Base-by-base conservation (phyloP, 192 early-diverging fungal species). In the Mortierella claussenii region DNA sequence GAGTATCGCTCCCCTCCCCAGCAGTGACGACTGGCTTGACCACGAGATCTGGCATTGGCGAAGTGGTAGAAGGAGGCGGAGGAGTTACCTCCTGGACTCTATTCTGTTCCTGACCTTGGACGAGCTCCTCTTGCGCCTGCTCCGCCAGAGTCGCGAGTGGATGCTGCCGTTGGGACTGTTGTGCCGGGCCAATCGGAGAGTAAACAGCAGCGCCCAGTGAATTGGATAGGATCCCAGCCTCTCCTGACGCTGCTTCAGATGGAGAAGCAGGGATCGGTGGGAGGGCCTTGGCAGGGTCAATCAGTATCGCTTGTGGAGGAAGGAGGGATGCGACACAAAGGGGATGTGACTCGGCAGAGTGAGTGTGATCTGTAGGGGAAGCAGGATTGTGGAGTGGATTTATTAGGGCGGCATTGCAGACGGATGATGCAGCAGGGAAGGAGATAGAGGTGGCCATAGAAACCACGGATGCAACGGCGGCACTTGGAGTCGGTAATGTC, bases 351-450 rank as follows among this genome's bases (percentile, higher is more conserved):
- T 58, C 55, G 42, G 37, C 55, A 43, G 23, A 28, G n/a, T n/a
- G n/a, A 13, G 34, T 3, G 37, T 40, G 37, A 45, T 58, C 55
- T 40, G 55, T 15, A 58, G 10, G 55, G 55, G 55, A 21, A 45
- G 36, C 21, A 24, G 7, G 9, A 26, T 24, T 45, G 42, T 42
- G 27, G 42, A 30, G 55, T 28, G 55, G 23, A 11, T 44, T 30
- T 11, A 11, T 45, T 30, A 15, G 40, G 4, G 40, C 27, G n/a
- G 23, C 3, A 53, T 32, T 28, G 26, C 28, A 53, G 1, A 53
- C 50, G 9, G 50, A 53, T 4, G 50, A 53, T 3, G 50, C 50
- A 28, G 50, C 50, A 28, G 50, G 50, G 8, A 13, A 40, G 8
- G 37, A 40, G 13, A 40, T 13, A 10, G 37, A 40, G 13, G 37